These are phyloP conservation scores for Schwanniomyces pseudopolymorphus DNA, from an alignment of 805 yeast genomes.

Conservation along the genomic window DNA sequence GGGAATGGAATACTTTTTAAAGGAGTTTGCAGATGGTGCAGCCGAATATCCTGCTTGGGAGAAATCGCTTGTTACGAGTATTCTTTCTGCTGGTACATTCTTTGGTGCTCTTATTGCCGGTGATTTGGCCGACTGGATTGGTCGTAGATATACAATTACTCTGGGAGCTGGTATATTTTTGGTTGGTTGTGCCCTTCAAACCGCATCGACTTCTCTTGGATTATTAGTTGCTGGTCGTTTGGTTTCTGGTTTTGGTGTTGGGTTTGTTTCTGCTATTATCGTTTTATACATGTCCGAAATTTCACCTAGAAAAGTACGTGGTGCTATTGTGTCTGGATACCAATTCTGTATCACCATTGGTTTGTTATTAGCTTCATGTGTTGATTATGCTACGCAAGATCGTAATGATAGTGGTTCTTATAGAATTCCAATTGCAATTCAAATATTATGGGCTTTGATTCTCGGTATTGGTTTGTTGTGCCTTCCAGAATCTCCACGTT, in stretches of 20 bases:
- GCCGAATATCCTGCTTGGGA: conserved; percentile 5
- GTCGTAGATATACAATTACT: conserved; percentile 41
- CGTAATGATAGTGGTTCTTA: conserved; percentile 36
- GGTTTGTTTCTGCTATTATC: conserved; percentile 39
- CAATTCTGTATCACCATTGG: conserved; percentile 43
- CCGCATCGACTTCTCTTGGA: conserved; percentile 33
- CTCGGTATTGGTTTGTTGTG: conserved; percentile 30
- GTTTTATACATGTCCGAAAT: conserved; percentile 43
- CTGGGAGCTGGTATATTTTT: conserved; percentile 35
- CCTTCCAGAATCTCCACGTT: conserved; percentile 47
- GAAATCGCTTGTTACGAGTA: conserved; percentile 19
- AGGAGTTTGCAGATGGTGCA: conserved; percentile 1
- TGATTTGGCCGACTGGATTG: conserved; percentile 34
- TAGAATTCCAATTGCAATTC: conserved; percentile 43
- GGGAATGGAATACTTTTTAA: conserved; percentile 32
- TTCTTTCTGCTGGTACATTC: conserved; percentile 42
- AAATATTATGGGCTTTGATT: conserved; percentile 36
- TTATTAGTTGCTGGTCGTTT: conserved; percentile 40
- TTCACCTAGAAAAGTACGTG: conserved; percentile 44
- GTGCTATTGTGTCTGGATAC: conserved; percentile 41
- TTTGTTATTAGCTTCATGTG: conserved; percentile 35
- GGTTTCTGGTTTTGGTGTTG: conserved; percentile 43
- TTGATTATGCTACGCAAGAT: conserved; percentile 35
- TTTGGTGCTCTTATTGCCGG: conserved; percentile 41
- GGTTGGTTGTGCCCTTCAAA: conserved; percentile 39